These are phyloP conservation scores for Coccomyxa sp. DNA, from an alignment of 139 green algal species.

Conservation along the genomic window DNA sequence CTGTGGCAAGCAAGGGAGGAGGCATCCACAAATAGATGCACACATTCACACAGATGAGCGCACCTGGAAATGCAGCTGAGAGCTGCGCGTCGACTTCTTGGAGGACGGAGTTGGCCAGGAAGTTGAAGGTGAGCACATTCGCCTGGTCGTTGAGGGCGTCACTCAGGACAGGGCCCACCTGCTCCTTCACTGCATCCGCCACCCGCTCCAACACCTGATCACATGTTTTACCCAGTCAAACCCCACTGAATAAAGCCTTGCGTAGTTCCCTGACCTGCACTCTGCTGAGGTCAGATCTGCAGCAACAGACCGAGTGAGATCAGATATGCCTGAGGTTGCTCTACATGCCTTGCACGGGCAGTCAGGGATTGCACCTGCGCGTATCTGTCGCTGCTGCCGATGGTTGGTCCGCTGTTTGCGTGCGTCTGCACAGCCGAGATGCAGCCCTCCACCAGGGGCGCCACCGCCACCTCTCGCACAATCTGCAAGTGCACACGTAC, in stretches of 20 bases:
- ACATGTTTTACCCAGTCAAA: not conserved
- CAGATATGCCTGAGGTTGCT: too few relatives aligned
- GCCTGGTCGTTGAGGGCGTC: slow-evolving; percentile 25
- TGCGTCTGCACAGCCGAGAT: not conserved
- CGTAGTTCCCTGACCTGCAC: not conserved
- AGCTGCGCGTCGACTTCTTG: slow-evolving; percentile 66
- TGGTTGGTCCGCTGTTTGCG: not conserved
- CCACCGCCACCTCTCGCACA: slow-evolving; percentile 57
- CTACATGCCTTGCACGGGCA: not conserved
- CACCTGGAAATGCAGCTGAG: slow-evolving; percentile 46
- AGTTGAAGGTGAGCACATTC: slow-evolving; percentile 64
- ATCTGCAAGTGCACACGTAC: slow-evolving; percentile 14
- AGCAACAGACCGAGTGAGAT: too few relatives aligned
- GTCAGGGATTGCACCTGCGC: slow-evolving; percentile 1
- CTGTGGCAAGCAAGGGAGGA: too few relatives aligned
- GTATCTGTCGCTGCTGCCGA: not conserved
- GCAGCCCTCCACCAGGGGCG: slow-evolving; percentile 50
- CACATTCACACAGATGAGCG: too few relatives aligned
- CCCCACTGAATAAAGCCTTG: not conserved
- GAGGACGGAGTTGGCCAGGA: slow-evolving; percentile 75
- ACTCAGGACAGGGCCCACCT: slow-evolving; percentile 29
- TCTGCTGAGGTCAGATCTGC: too few relatives aligned
- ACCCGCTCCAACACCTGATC: slow-evolving; percentile 31
- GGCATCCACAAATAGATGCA: too few relatives aligned
- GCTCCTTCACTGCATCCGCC: slow-evolving; percentile 5